A percentile compares a stretch with the other conserved stretches of the same genome.
These are phyloP conservation scores for Neopestalotiopsis clavispora DNA, from an alignment of 2,329 filamentous ascomycete genomes.

Conservation along the genomic window DNA sequence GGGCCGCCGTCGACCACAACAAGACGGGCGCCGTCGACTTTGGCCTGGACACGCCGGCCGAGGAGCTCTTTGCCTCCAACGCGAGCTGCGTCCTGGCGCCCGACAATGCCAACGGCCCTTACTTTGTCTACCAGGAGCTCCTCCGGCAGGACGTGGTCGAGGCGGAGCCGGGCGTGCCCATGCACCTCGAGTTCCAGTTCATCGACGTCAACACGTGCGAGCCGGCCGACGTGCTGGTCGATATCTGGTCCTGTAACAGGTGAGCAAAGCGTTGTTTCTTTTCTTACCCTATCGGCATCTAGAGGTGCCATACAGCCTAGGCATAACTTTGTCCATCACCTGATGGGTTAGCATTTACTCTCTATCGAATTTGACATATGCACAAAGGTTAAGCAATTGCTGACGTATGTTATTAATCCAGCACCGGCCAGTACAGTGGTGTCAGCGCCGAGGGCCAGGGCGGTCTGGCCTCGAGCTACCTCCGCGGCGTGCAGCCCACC, in stretches of 20 bases:
- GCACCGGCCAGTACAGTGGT: constrained; percentile 48
- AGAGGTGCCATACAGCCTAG: too few species aligned
- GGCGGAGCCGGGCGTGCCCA: constrained; percentile 41
- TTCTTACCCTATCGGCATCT: too few species aligned
- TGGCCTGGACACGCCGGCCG: constrained; percentile 34
- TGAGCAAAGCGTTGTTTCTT: too few species aligned
- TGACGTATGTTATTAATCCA: constrained; percentile 9
- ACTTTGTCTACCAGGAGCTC: constrained; percentile 49
- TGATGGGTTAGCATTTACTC: too few species aligned
- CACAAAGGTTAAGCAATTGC: too few species aligned
- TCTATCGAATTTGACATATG: too few species aligned
- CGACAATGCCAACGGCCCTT: constrained; percentile 48
- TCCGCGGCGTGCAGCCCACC: constrained; percentile 52
- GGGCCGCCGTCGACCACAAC: constrained; percentile 43
- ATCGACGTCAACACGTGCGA: constrained; percentile 50
- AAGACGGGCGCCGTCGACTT: constrained; percentile 37
- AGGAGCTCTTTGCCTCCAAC: constrained; percentile 44
- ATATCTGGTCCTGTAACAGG: constrained; percentile 51
- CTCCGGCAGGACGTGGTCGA: constrained; percentile 46
- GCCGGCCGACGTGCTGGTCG: constrained; percentile 43
- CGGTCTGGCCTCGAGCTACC: constrained; percentile 46
- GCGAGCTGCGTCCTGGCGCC: constrained; percentile 48
- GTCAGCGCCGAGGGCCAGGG: constrained; percentile 33
- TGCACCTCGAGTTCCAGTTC: constrained; percentile 49
- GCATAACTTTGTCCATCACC: too few species aligned